Percentiles rank a stretch among this genome's conserved stretches.
Evolutionary conservation across 2,329 filamentous ascomycete species (phyloP).

Genomic region (Phoma sp.): DNA sequence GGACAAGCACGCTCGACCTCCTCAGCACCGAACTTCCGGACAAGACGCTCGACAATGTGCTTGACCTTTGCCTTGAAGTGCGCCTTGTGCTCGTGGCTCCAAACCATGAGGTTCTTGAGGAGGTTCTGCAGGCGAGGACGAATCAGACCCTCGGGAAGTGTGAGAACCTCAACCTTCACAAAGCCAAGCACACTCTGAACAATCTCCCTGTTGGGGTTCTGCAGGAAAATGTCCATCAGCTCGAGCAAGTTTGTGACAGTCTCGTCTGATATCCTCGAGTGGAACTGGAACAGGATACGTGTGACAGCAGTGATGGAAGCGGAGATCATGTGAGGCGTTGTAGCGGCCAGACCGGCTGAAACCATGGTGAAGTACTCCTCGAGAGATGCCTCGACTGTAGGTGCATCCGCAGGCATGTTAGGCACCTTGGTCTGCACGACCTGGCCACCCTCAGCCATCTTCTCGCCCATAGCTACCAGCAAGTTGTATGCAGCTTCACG

Average conservation of each 20-base stretch:
- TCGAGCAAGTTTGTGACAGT: constrained; percentile 85
- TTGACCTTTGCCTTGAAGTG: constrained; percentile 97
- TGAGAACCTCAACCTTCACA: constrained; percentile 92
- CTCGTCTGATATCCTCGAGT: constrained; percentile 68
- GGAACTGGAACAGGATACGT: constrained; percentile 92
- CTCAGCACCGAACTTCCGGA: constrained; percentile 86
- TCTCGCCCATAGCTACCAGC: constrained; percentile 84
- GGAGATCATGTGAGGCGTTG: constrained; percentile 95
- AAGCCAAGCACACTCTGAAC: constrained; percentile 94
- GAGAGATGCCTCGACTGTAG: constrained; percentile 77
- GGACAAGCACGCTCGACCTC: constrained; percentile 80
- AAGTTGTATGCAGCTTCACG: constrained; percentile 88
- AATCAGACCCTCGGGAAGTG: constrained; percentile 79
- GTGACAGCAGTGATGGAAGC: constrained; percentile 95
- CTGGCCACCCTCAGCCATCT: constrained; percentile 73
- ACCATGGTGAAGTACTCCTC: constrained; percentile 99
- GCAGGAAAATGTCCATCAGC: constrained; percentile 94
- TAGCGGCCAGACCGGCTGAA: constrained; percentile 89
- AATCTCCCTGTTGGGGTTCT: constrained; percentile 95
- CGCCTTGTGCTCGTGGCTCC: constrained; percentile 98
- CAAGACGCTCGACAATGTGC: constrained; percentile 94
- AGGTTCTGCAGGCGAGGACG: constrained; percentile 76
- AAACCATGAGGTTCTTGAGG: constrained; percentile 89
- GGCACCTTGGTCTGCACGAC: constrained; percentile 88
- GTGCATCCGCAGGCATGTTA: constrained; percentile 82